Conservation (phyloP, 257 asterid genomes). For the Asclepias syriaca region DNA sequence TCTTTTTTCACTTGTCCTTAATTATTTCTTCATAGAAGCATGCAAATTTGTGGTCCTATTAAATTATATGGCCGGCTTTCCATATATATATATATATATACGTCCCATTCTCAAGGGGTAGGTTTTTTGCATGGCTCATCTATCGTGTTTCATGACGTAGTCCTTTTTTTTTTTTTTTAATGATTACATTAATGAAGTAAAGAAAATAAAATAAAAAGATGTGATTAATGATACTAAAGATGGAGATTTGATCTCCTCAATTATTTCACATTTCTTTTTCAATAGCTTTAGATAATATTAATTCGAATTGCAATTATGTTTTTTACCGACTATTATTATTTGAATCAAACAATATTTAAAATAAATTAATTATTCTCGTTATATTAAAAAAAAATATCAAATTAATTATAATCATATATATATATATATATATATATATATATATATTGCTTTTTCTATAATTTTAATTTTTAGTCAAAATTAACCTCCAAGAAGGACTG, state of each 20-base stretch:
- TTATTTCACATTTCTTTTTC: neutral
- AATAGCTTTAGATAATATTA: too few species aligned
- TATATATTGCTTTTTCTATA: too few species aligned
- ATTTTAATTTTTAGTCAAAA: neutral
- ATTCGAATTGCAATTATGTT: too few species aligned
- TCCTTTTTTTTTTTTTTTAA: neutral
- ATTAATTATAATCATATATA: too few species aligned
- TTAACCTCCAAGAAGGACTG: neutral
- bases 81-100: neutral
- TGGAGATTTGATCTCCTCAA: neutral
- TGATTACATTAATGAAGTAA: neutral
- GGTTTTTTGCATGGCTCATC: neutral
- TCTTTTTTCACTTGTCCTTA: neutral
- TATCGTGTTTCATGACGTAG: slow-evolving; percentile 8
- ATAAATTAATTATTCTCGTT: too few species aligned
- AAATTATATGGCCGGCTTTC: neutral
- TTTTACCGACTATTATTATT: too few species aligned
- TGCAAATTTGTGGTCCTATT: neutral
- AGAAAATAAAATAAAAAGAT: too few species aligned
- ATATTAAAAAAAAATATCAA: too few species aligned
- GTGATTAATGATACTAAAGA: neutral
- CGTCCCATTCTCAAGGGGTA: neutral
- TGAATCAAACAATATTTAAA: too few species aligned
- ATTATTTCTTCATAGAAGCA: too few species aligned
- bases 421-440: too few species aligned